phyloP scores from a whole-genome alignment of 805 yeast species.

The Dipodascus albidus region DNA sequence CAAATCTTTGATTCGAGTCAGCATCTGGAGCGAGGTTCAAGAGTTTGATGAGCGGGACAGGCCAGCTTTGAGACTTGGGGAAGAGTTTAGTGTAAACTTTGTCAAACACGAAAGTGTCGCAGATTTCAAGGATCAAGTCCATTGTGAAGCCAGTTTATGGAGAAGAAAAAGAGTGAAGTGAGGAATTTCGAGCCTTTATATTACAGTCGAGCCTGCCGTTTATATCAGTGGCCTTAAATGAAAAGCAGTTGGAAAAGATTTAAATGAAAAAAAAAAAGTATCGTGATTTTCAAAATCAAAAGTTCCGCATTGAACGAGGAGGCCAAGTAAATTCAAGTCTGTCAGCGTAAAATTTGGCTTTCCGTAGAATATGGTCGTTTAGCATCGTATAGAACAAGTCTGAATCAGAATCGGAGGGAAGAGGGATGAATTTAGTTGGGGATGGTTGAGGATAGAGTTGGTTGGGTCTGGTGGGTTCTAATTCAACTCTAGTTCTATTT shows the following conservation, averaged over 20 bases:
- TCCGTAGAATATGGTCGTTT: background rate
- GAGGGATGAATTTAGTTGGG: too few relatives aligned
- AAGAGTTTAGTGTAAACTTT: conserved; percentile 55
- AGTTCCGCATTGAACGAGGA: conserved; percentile 1
- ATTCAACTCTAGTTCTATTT: too few relatives aligned
- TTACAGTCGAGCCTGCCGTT: too few relatives aligned
- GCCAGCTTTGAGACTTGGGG: conserved; percentile 29
- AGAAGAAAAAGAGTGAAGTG: background rate
- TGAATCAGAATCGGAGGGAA: background rate
- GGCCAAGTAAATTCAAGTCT: background rate
- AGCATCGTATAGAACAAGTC: background rate
- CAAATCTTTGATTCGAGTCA: background rate
- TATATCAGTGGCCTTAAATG: background rate
- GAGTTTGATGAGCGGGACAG: conserved; percentile 4
- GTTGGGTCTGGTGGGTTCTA: too few relatives aligned
- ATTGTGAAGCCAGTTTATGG: conserved; percentile 28
- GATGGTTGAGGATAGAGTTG: background rate
- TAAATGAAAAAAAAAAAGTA: background rate
- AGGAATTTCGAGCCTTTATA: background rate
- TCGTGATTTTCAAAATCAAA: background rate
- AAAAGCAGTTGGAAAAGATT: background rate
- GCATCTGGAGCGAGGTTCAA: conserved; percentile 2
- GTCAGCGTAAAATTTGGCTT: background rate
- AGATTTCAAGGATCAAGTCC: conserved; percentile 84
- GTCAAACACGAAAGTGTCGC: conserved; percentile 68